Conservation (phyloP, 176 grass and related monocot species). For the Rhynchospora breviuscula region DNA sequence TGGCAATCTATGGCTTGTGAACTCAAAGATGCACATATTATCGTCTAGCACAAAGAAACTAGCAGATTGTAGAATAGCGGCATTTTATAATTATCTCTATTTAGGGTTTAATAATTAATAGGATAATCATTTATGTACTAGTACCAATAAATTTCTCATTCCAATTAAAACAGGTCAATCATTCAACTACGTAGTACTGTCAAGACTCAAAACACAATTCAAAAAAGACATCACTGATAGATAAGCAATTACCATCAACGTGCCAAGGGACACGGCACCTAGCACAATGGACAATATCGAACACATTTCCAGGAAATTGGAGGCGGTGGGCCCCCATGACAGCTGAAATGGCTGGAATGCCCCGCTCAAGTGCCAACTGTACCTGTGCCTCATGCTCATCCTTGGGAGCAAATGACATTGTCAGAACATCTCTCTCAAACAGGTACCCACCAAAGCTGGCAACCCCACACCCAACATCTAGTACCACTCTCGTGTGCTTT, state of each 20-base stretch:
- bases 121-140: too few species aligned
- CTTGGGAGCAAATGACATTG: conserved; percentile 93
- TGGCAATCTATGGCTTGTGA: neutral
- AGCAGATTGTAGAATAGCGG: neutral
- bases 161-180: neutral
- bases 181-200: neutral
- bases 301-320: conserved; percentile 64
- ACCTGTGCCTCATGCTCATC: conserved; percentile 97
- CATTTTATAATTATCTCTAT: neutral
- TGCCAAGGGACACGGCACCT: conserved; percentile 94
- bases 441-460: conserved; percentile 95
- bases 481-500: conserved; percentile 61
- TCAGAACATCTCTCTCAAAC: conserved; percentile 66
- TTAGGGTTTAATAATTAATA: neutral
- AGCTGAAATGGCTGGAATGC: conserved; percentile 90
- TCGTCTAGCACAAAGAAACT: neutral
- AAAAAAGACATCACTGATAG: neutral
- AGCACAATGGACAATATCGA: conserved; percentile 93
- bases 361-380: conserved; percentile 85
- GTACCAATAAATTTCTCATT: neutral
- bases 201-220: neutral
- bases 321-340: conserved; percentile 94
- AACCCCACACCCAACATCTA: conserved; percentile 94
- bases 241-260: conserved; percentile 42
- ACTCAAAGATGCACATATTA: neutral